Evolutionary conservation across 1,284 basidiomycete genomes (phyloP).

Genomic region (Ustilago trichophora): DNA sequence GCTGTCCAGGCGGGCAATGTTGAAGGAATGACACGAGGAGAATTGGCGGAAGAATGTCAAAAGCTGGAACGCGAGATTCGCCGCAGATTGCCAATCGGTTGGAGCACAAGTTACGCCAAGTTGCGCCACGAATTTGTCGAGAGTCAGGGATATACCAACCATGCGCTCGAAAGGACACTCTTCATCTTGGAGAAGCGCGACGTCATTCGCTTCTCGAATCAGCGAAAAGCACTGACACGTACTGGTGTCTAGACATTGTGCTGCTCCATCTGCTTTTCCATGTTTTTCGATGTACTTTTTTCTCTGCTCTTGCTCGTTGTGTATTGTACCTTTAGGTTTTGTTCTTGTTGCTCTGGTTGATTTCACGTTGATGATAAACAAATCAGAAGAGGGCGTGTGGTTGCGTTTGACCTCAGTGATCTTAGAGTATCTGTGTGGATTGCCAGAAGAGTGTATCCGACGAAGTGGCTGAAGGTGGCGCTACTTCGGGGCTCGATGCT

Average conservation of each 20-base stretch:
- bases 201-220: slow-evolving; percentile 81
- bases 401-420: no score
- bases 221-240: slow-evolving; percentile 61
- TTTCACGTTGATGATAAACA: slow-evolving; percentile 1
- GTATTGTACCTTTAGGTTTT: slow-evolving; percentile 6
- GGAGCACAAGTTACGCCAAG: slow-evolving; percentile 94
- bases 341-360: not conserved
- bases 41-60: slow-evolving; percentile 92
- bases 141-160: slow-evolving; percentile 76
- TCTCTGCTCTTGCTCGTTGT: not conserved
- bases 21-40: slow-evolving; percentile 90
- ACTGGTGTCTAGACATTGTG: slow-evolving; percentile 56
- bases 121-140: slow-evolving; percentile 94
- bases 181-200: slow-evolving; percentile 95
- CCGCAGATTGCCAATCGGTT: slow-evolving; percentile 89
- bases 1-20: slow-evolving; percentile 92
- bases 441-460: no score
- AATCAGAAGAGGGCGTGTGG: no score
- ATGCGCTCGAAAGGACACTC: slow-evolving; percentile 90
- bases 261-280: no score
- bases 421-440: no score
- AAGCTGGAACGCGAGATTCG: slow-evolving; percentile 91
- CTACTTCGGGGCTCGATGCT: no score
- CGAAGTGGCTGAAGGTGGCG: no score
- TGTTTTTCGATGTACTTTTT: no score